Base-by-base conservation (phyloP, 2,329 filamentous ascomycete genomes). In the Verticillium albo-atrum region DNA sequence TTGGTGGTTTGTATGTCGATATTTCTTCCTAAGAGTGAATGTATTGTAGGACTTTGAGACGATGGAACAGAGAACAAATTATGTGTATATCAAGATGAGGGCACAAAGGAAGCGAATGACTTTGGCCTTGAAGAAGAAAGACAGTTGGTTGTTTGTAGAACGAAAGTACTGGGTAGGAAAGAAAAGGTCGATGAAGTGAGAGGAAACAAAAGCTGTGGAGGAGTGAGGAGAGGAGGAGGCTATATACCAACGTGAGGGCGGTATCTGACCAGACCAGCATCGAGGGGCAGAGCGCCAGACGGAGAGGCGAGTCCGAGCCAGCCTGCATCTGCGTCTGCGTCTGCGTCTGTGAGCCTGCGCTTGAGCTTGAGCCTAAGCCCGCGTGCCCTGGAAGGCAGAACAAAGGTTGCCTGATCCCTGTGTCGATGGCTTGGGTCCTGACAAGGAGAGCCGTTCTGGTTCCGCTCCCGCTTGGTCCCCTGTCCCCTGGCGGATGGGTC, bases 101-200 rank as follows among this genome's bases (percentile, higher is more conserved):
- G 64, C 62, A 66, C 73, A 79, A 82, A 83, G 79, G 73, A 77
- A 85, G 77, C 79, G 82, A 85, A 79, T 83, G 82, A 79, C 78
- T 80, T 80, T 82, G 77, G 73, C 73, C 74, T 72, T 69, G 67
- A 71, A 72, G n/a, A 72, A 65, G 68, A 68, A 68, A 62, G 70
- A 57, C 55, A 68, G 69, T 59, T 67, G 52, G 64, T 63, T 58
- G 65, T 67, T 66, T 69, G 68, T 67, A 66, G 60, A 66, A 65
- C 62, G 66, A 67, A 62, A 66, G 63, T 61, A 67, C 58, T 58
- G n/a, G 27, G 58, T 57, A 61, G 57, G 60, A 64, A 65, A 63
- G 63, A 58, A 61, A 65, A 64, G 61, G 57, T 60, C 56, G 63
- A 66, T 62, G 62, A 54, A 60, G 58, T 60, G 52, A 57, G 59